phyloP scores from a whole-genome alignment of 192 early-diverging fungal species.

The Backusella westeae region DNA sequence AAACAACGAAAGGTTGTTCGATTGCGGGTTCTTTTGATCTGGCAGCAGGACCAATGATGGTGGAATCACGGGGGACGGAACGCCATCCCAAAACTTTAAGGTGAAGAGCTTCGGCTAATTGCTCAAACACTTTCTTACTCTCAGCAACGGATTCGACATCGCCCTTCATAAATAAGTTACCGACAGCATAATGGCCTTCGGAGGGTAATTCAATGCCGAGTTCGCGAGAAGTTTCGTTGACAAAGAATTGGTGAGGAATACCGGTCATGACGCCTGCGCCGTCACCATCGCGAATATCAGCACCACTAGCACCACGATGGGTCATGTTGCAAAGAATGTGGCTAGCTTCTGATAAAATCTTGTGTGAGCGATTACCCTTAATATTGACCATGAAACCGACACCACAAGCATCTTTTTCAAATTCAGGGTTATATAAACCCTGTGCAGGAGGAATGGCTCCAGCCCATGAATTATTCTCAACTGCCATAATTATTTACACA shows the following conservation, averaged over 20 bases:
- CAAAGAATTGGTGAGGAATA: slow-evolving; percentile 90
- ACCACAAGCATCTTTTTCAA: slow-evolving; percentile 95
- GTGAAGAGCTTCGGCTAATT: slow-evolving; percentile 70
- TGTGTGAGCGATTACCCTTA: slow-evolving; percentile 79
- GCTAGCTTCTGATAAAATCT: slow-evolving; percentile 87
- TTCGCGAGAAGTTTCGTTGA: slow-evolving; percentile 53
- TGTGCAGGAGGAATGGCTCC: slow-evolving; percentile 80
- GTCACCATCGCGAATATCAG: slow-evolving; percentile 95
- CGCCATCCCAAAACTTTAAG: slow-evolving; percentile 90
- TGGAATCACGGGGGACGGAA: slow-evolving; percentile 76
- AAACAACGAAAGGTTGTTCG: slow-evolving; percentile 89
- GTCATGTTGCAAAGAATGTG: slow-evolving; percentile 98
- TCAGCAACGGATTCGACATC: slow-evolving; percentile 63
- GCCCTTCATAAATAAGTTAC: slow-evolving; percentile 89
- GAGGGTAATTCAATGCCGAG: slow-evolving; percentile 69
- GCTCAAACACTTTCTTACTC: slow-evolving; percentile 72
- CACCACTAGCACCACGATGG: slow-evolving; percentile 93
- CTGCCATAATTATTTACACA: slow-evolving; percentile 5
- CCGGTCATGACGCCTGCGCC: slow-evolving; percentile 97
- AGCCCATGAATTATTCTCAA: slow-evolving; percentile 68
- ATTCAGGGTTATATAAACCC: slow-evolving; percentile 84
- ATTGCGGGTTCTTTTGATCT: slow-evolving; percentile 90
- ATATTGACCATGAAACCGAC: slow-evolving; percentile 97
- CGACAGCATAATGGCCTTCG: slow-evolving; percentile 90
- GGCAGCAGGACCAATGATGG: slow-evolving; percentile 88